These are phyloP conservation scores for Termitomyces sp. DNA, from an alignment of 768 basidiomycete species.

Conservation along the genomic window DNA sequence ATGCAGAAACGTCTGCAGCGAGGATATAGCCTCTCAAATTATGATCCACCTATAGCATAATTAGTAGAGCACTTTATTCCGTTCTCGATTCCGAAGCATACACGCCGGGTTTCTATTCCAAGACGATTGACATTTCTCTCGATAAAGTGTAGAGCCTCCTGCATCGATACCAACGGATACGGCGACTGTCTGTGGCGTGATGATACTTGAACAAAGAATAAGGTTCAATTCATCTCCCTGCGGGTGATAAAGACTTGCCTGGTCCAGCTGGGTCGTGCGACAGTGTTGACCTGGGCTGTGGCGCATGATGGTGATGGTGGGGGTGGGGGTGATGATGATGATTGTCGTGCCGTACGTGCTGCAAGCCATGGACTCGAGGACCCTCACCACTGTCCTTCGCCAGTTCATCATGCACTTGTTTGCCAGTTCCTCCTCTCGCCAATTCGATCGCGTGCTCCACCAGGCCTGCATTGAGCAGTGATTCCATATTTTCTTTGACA, in stretches of 20 bases:
- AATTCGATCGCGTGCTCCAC: constrained; percentile 70
- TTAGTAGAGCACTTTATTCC: neutral
- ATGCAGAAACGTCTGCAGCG: constrained; percentile 68
- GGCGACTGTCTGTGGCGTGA: constrained; percentile 73
- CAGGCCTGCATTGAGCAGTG: constrained; percentile 52
- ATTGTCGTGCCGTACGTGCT: constrained; percentile 32
- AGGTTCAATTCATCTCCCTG: neutral
- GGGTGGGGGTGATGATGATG: constrained; percentile 22
- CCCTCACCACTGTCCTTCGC: constrained; percentile 22
- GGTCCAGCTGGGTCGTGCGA: constrained; percentile 67
- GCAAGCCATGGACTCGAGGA: constrained; percentile 22
- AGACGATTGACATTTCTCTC: constrained; percentile 41
- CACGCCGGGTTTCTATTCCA: constrained; percentile 31
- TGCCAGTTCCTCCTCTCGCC: constrained; percentile 61
- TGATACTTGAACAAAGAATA: constrained; percentile 39
- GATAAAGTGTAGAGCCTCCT: constrained; percentile 58
- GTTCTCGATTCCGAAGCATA: constrained; percentile 21
- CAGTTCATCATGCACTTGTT: constrained; percentile 47
- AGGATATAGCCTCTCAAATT: constrained; percentile 63
- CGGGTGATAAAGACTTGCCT: constrained; percentile 35
- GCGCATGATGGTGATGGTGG: constrained; percentile 30
- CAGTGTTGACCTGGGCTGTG: constrained; percentile 50
- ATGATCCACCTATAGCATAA: constrained; percentile 45
- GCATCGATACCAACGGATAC: constrained; percentile 63
- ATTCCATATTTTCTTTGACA: constrained; percentile 70